Evolutionary conservation across 2,329 filamentous ascomycete genomes (phyloP), one percentile per base, ranked within the genome.

Genomic region (Diaporthe helianthi): DNA sequence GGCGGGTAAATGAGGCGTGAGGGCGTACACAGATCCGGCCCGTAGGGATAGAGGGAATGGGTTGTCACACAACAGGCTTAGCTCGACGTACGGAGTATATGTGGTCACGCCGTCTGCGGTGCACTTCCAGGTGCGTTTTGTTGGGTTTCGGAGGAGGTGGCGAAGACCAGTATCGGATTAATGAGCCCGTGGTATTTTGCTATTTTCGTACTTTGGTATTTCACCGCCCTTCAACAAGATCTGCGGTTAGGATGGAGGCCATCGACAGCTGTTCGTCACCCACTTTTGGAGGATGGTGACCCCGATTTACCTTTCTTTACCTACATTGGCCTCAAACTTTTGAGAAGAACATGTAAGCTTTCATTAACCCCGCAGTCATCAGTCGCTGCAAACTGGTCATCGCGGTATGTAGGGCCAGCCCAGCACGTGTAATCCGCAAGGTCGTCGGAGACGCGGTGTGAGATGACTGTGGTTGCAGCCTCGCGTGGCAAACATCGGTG

Each of bases 21-120:
- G 52, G 51, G 29, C 36, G 63, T 24, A 58, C 64, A 26, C 31
- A 66, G 41, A 49, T 55, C 26, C 64, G 41, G 52, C 41, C 52
- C 52, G 64, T 38, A 38, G 44, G 19, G 58, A n/a, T 2, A 3
- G n/a, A 38, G 58, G 19, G 58, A 13, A 12, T 1, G 13, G 44
- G 44, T 49, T 33, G 58, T 49, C 15, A 5, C 41, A 46, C 58
- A 49, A 8, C 58, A 49, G n/a, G 13, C 44, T 49, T 49, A 31
- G 41, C 47, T 31, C n/a, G 13, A 63, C 41, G 19, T 63, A 38
- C n/a, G 13, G 49, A 29, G 19, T 63, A 38, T n/a, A 13, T 49
- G 58, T 26, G 15, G 24, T n/a, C 58, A 49, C 58, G 29, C 44
- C n/a, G 46, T 36, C 58, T 63, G 29, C 58, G 13, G 44, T 36